phyloP scores from a whole-genome alignment of 2,329 filamentous ascomycete species.

The Colletotrichum higginsianum region DNA sequence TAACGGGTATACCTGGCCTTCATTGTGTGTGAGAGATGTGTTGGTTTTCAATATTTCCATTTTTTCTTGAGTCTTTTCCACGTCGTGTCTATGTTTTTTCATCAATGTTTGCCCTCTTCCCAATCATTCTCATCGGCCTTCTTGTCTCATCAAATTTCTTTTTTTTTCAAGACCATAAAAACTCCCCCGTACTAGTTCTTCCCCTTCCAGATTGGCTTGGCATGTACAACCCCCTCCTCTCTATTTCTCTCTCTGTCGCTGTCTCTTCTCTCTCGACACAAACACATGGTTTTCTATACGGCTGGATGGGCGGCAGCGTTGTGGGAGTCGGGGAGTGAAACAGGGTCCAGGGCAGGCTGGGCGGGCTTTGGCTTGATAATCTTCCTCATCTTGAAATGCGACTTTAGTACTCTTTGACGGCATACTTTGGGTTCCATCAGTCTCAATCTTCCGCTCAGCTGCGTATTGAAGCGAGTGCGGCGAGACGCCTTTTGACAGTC shows the following conservation, averaged over 20 bases:
- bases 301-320: slow-evolving; percentile 44
- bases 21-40: slow-evolving; percentile 52
- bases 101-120: background rate
- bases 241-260: slow-evolving; percentile 19
- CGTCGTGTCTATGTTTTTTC: slow-evolving; percentile 35
- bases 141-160: background rate
- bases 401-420: background rate
- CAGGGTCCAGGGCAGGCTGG: slow-evolving; percentile 37
- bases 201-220: slow-evolving; percentile 27
- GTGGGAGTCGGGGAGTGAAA: slow-evolving; percentile 45
- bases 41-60: slow-evolving; percentile 35
- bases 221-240: slow-evolving; percentile 23
- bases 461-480: background rate
- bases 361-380: slow-evolving; percentile 34
- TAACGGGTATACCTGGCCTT: slow-evolving; percentile 56
- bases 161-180: slow-evolving; percentile 21
- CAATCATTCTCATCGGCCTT: slow-evolving; percentile 10
- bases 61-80: slow-evolving; percentile 36
- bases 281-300: slow-evolving; percentile 35
- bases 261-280: slow-evolving; percentile 33
- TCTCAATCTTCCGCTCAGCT: background rate
- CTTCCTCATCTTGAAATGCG: slow-evolving; percentile 22
- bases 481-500: background rate
- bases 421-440: too few species aligned
- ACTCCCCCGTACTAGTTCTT: slow-evolving; percentile 15